Percentiles rank a stretch among this genome's conserved stretches.
phyloP scores from a whole-genome alignment of 2,329 filamentous ascomycete genomes.

The Hypoxylon sp. region DNA sequence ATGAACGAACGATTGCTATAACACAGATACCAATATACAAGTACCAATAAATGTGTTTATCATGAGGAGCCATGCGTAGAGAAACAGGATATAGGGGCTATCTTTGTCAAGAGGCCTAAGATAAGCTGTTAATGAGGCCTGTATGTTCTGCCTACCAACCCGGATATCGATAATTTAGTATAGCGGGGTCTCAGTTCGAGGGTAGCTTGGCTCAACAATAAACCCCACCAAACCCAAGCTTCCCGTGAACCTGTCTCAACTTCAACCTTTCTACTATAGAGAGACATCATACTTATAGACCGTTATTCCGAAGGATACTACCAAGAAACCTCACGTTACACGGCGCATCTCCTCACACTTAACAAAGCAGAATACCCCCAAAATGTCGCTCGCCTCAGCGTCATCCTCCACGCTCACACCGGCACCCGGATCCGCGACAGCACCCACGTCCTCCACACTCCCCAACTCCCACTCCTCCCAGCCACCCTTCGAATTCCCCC shows the following conservation, averaged over 20 bases:
- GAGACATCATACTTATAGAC: not conserved
- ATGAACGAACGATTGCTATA: conserved; percentile 18
- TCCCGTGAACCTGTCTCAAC: not conserved
- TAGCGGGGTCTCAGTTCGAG: conserved; percentile 3
- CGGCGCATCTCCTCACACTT: not conserved
- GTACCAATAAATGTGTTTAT: not conserved
- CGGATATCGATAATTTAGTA: conserved; percentile 8
- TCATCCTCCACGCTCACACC: not conserved
- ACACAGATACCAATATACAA: conserved; percentile 18
- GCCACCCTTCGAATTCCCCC: conserved; percentile 68
- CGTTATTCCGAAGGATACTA: not conserved
- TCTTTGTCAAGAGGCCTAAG: not conserved
- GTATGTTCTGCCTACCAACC: not conserved
- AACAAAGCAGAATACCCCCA: not conserved
- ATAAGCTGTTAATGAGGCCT: not conserved
- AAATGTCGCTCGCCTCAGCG: conserved; percentile 5
- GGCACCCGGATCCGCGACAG: not conserved
- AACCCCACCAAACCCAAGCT: conserved; percentile 11
- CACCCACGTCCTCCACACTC: conserved; percentile 4
- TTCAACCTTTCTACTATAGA: not conserved
- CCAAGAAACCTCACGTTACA: not conserved
- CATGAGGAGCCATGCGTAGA: not conserved
- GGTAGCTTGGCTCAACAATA: conserved; percentile 9
- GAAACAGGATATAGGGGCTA: not conserved
- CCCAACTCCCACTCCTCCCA: conserved; percentile 4